These are phyloP conservation scores for Blastocystis hominis DNA, from an alignment of 352 stramenopile genomes.

Conservation along the genomic window DNA sequence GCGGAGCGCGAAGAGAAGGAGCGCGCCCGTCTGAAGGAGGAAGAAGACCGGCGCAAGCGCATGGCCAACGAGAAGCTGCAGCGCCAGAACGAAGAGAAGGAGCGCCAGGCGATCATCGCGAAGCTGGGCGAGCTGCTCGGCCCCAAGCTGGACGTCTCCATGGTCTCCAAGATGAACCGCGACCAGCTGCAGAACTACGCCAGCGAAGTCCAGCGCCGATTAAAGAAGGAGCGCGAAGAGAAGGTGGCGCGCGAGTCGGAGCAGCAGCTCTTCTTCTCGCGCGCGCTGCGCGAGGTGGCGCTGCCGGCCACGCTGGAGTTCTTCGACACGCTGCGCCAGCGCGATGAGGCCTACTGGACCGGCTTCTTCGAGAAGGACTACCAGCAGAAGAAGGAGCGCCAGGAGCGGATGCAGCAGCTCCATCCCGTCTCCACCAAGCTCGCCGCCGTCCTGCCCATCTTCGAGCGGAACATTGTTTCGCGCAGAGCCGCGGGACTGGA, in stretches of 20 bases:
- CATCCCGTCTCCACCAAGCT: neutral
- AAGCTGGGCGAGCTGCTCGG: neutral
- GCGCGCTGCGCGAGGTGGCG: conserved; percentile 8
- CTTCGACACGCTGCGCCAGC: neutral
- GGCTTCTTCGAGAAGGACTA: neutral
- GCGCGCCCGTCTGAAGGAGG: neutral
- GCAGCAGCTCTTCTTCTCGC: neutral
- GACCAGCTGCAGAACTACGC: neutral
- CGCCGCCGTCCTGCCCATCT: neutral
- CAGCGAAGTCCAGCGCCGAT: neutral
- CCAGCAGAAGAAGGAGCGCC: neutral
- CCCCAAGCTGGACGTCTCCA: neutral
- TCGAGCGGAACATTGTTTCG: neutral
- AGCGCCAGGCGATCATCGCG: neutral
- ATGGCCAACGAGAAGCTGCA: neutral
- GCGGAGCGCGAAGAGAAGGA: neutral
- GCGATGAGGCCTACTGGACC: neutral
- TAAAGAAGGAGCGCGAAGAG: neutral
- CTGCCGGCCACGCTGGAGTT: neutral
- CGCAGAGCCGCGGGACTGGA: neutral
- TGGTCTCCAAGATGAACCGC: neutral
- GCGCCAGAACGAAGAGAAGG: neutral
- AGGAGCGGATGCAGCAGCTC: neutral
- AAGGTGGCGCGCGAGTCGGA: neutral
- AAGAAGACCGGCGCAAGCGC: neutral